Evolutionary conservation across 768 basidiomycete genomes (phyloP).

Genomic region (Suillus variegatus): DNA sequence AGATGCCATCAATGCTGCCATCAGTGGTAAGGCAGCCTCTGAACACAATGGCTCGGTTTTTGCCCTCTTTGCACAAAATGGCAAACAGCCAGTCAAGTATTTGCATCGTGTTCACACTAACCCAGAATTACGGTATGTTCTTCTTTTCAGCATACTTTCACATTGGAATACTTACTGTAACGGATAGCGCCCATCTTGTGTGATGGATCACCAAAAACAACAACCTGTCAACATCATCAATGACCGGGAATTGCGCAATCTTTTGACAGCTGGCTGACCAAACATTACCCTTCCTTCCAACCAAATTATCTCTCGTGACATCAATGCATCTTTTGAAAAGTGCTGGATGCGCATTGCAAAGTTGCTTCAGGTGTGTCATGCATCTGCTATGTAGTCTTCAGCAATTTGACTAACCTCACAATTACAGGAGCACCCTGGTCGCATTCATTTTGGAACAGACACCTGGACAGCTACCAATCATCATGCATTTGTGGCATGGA

Average conservation of each 20-base stretch:
- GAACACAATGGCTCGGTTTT: too few relatives aligned
- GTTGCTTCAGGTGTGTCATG: conserved; percentile 13
- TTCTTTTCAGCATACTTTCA: too few relatives aligned
- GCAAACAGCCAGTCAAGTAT: too few relatives aligned
- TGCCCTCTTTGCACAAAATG: too few relatives aligned
- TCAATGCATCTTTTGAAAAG: conserved; percentile 18
- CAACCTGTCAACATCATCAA: conserved; percentile 24
- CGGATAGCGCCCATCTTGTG: conserved; percentile 13
- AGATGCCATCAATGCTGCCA: too few relatives aligned
- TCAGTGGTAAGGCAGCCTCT: too few relatives aligned
- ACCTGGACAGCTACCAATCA: conserved; percentile 26
- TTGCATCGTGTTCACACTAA: too few relatives aligned
- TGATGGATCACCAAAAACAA: conserved; percentile 24
- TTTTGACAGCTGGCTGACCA: conserved; percentile 17
- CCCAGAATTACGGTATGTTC: too few relatives aligned
- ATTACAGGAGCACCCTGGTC: conserved; percentile 26
- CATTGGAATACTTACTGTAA: too few relatives aligned
- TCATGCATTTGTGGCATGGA: conserved; percentile 28
- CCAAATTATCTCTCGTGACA: conserved; percentile 22
- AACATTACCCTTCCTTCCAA: conserved; percentile 10
- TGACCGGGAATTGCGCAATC: conserved; percentile 20
- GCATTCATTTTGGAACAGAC: conserved; percentile 12
- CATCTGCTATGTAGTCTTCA: background rate
- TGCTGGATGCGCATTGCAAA: conserved; percentile 15
- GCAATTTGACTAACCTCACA: background rate